Percentiles rank a stretch among this genome's conserved stretches.
Evolutionary conservation across 2,329 filamentous ascomycete species (phyloP).

Genomic region (Colletotrichum gloeosporioides): DNA sequence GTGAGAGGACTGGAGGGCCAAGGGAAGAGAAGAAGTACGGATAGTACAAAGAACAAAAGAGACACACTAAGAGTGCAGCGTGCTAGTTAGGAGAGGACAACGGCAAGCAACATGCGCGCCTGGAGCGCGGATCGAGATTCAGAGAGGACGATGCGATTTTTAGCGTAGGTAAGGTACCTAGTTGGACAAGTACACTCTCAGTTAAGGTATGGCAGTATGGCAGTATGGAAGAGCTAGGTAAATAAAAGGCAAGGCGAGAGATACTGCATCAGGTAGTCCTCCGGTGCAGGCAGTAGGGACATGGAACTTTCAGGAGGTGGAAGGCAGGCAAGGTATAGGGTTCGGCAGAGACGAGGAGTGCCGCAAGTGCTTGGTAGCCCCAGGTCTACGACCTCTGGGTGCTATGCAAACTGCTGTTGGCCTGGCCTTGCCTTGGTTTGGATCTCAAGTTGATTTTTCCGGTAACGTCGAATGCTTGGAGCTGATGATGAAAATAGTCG

Average conservation of each 20-base stretch:
- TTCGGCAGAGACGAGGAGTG: not conserved
- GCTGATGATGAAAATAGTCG: constrained; percentile 5
- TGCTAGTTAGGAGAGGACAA: constrained; percentile 2
- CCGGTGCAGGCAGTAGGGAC: not conserved
- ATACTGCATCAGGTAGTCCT: constrained; percentile 17
- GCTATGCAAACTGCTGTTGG: not conserved
- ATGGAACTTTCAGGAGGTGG: not conserved
- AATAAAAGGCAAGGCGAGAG: not conserved
- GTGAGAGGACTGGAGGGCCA: not conserved
- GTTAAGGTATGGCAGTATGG: not conserved
- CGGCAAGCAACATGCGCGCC: constrained; percentile 16
- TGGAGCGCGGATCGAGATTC: constrained; percentile 20
- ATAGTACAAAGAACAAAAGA: not conserved
- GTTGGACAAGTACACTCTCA: not conserved
- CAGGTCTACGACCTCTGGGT: not conserved
- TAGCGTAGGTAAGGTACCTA: not conserved
- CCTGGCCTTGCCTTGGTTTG: not conserved
- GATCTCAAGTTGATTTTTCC: not conserved
- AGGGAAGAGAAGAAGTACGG: not conserved
- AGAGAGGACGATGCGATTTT: constrained; percentile 12
- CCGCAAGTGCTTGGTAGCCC: not conserved
- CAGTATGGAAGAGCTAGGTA: not conserved
- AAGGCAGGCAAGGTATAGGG: not conserved
- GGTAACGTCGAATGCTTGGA: not conserved
- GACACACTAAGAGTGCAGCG: not conserved